Base-by-base conservation (phyloP, 768 basidiomycete genomes). In the Holtermannia corniformis region DNA sequence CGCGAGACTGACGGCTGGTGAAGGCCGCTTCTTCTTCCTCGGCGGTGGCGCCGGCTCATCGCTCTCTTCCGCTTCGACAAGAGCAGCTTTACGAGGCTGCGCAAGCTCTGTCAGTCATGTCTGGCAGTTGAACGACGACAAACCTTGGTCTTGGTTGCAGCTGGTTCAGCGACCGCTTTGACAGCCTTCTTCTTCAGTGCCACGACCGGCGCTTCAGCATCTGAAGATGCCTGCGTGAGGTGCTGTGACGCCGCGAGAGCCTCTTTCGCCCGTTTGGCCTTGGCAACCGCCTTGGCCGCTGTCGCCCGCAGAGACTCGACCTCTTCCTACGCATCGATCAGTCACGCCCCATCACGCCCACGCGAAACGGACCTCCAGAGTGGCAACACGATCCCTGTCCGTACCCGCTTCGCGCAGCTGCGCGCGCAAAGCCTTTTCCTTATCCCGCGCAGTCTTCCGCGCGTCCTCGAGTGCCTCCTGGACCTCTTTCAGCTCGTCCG, bases 361-460 rank as follows among this genome's bases (percentile, higher is more conserved):
- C n/a, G 13, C 46, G 3, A 2, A 14, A 45, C 62, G 46, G 49
- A 61, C 63, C 53, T 65, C 64, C 11, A 68, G 40, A 4, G 42
- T 51, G 3, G 41, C 32, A 20, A 61, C 27, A 22, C 50, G 51
- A 21, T 60, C 64, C 24, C 44, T 42, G 40, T 64, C 54, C 19
- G 56, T 61, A 11, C 25, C 52, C 2, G 60, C 59, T 16, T 55
- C 61, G 37, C 53, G 58, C 22, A 62, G 21, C 50, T 61, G 64
- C 3, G 47, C 37, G 55, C 64, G 65, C 23, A 66, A 47, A 1
- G 51, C 54, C 32, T 57, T 55, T 41, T 66, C 67, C 51, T 60
- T 47, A 28, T 63, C 61, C 44, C 54, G 57, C n/a, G 53, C 50
- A 11, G 45, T 49, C 47, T 58, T 52, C 46, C 56, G 59, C 7